Evolutionary conservation across 345 rosid species (phyloP).

Genomic region (Syzygium grande): DNA sequence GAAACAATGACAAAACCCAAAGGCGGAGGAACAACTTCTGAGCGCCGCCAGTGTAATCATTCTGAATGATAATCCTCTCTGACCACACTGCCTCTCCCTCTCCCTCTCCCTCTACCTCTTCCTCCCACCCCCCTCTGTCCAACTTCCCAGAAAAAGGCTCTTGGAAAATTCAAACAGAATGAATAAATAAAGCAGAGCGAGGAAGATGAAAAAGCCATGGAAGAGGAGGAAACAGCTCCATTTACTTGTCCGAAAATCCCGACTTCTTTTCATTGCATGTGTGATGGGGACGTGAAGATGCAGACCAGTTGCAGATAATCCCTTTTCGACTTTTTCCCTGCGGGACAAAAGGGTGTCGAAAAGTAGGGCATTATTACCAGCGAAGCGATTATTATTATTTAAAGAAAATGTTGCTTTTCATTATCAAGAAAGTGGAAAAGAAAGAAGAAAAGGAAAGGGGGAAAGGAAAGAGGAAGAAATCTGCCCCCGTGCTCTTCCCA

Average conservation of each 20-base stretch:
- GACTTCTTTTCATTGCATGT: not conserved
- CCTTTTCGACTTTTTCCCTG: not conserved
- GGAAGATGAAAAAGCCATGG: not conserved
- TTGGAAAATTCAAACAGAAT: not conserved
- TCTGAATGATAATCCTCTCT: constrained; percentile 17
- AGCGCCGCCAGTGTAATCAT: constrained; percentile 41
- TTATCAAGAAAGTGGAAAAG: not conserved
- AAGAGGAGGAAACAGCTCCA: not conserved
- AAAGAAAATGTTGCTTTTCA: not conserved
- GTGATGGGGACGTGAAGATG: constrained; percentile 1
- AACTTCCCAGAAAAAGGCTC: not conserved
- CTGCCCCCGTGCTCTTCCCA: not conserved
- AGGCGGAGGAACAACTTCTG: constrained; percentile 33
- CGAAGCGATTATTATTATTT: not conserved
- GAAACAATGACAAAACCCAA: constrained; percentile 8
- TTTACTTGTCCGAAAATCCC: not conserved
- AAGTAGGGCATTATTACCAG: not conserved
- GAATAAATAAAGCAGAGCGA: not conserved
- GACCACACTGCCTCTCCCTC: not conserved
- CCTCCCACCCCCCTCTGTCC: not conserved
- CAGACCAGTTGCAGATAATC: not conserved
- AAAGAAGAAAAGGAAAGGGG: not conserved
- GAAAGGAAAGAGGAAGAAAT: not conserved
- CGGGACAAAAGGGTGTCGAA: not conserved
- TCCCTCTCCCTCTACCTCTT: not conserved